A percentile compares a stretch with the other conserved stretches of the same genome.
Conservation (phyloP, 1,139 yeast genomes). For the Magnusiomyces suaveolens region DNA sequence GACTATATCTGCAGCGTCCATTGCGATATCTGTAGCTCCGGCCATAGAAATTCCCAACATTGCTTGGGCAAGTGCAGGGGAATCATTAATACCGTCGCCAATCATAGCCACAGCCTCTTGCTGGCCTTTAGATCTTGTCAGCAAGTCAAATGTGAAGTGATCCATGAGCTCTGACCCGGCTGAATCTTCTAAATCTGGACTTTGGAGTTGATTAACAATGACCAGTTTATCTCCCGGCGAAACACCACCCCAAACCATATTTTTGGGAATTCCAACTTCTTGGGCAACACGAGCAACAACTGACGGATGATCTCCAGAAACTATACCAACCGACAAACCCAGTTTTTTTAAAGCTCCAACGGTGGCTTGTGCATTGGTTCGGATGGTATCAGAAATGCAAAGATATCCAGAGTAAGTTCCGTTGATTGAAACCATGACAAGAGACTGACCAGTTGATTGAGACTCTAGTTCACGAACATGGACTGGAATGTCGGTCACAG, state of each 20-base stretch:
- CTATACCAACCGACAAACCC: slow-evolving; percentile 70
- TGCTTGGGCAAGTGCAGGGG: slow-evolving; percentile 86
- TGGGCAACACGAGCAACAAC: slow-evolving; percentile 60
- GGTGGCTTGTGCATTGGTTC: slow-evolving; percentile 54
- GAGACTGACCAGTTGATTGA: slow-evolving; percentile 20
- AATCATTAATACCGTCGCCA: slow-evolving; percentile 96
- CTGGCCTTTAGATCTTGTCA: slow-evolving; percentile 5
- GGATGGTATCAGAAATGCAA: slow-evolving; percentile 60
- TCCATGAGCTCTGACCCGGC: not conserved
- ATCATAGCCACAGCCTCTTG: slow-evolving; percentile 57
- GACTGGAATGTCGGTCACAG: slow-evolving; percentile 19
- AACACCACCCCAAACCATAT: slow-evolving; percentile 65
- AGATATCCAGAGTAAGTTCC: slow-evolving; percentile 52
- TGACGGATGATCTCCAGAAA: slow-evolving; percentile 71
- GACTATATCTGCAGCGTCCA: slow-evolving; percentile 93
- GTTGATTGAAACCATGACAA: slow-evolving; percentile 43
- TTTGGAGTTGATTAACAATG: slow-evolving; percentile 51
- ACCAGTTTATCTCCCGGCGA: slow-evolving; percentile 70
- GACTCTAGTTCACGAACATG: slow-evolving; percentile 17
- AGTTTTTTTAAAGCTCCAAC: slow-evolving; percentile 45
- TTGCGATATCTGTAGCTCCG: slow-evolving; percentile 90
- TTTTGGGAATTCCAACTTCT: slow-evolving; percentile 54
- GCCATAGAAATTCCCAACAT: slow-evolving; percentile 87
- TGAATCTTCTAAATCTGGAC: slow-evolving; percentile 19
- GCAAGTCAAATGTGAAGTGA: slow-evolving; percentile 12